Base-by-base conservation (phyloP, 208 protist species). In the Trichomonas tenax region DNA sequence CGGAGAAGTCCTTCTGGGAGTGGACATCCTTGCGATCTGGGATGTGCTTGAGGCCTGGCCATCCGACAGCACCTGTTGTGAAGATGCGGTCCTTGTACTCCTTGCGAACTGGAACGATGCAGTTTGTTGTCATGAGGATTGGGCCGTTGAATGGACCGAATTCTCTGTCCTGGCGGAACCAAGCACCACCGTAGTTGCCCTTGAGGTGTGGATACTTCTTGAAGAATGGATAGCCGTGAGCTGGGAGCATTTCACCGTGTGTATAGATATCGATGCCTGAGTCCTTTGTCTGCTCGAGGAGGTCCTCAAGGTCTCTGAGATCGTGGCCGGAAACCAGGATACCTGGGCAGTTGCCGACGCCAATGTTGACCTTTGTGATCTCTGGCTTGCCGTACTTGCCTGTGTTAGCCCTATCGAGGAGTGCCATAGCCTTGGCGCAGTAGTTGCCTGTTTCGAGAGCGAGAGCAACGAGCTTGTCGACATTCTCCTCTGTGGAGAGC, bases 81-180 rank as follows among this genome's bases (percentile, higher is more conserved):
- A 97, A 98, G 44, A 98, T 96, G 41, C 97, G 96, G 34, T 98
- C 96, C 48, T 96, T 96, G 95, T 98, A 98, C 17, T 45, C 82
- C 41, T 97, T 81, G 3, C 49, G 0, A 14, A 98, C 98, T 86
- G 96, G 96, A 49, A 97, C 97, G 38, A 98, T 84, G 97, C 98
- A 98, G 96, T 98, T 98, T 51, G 98, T 98, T 21, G 98, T 99
- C 97, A 98, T 98, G 0, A 98, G n/a, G 46, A 98, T 98, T n/a
- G 98, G 82, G 0, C 98, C 98, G 34, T 98, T 98, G 96, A 98
- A 98, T 36, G 63, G 11, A 0, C 86, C 45, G 81, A 98, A 98
- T 86, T 98, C 98, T 0, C 96, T 84, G 36, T 96, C 96, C 96
- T 98, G 98, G 3, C 96, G 72, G 58, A 98, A 96, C 98, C 98